A percentile compares a stretch with the other conserved stretches of the same genome.
These are phyloP conservation scores for Hyphopichia homilentoma DNA, from an alignment of 805 yeast genomes.

Conservation along the genomic window DNA sequence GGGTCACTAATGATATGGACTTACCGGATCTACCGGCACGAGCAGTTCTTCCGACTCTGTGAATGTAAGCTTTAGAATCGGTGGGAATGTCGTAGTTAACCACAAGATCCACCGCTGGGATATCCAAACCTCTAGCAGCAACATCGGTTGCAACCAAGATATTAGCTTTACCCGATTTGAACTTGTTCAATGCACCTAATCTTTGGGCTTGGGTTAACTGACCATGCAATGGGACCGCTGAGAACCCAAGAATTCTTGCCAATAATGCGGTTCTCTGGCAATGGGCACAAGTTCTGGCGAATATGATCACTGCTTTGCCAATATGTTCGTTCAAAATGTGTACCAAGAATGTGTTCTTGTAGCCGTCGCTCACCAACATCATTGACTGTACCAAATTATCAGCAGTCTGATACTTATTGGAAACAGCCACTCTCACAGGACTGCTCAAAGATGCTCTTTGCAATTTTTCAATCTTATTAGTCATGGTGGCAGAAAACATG, in stretches of 20 bases:
- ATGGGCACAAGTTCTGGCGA: slow-evolving; percentile 93
- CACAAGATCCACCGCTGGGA: slow-evolving; percentile 75
- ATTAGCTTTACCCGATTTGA: slow-evolving; percentile 66
- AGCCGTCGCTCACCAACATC: slow-evolving; percentile 89
- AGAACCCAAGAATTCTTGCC: slow-evolving; percentile 76
- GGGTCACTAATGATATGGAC: slow-evolving; percentile 85
- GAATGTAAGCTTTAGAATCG: slow-evolving; percentile 80
- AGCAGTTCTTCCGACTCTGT: slow-evolving; percentile 93
- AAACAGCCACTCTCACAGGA: slow-evolving; percentile 90
- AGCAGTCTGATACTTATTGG: slow-evolving; percentile 86
- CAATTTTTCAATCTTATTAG: slow-evolving; percentile 88
- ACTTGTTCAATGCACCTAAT: slow-evolving; percentile 75
- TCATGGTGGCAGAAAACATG: slow-evolving; percentile 95
- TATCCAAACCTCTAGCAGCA: slow-evolving; percentile 87
- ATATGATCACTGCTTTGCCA: slow-evolving; percentile 86
- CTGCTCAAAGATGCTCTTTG: slow-evolving; percentile 87
- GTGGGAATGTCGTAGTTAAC: slow-evolving; percentile 79
- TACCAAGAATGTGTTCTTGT: slow-evolving; percentile 83
- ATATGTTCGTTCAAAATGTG: slow-evolving; percentile 75
- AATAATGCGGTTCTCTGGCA: slow-evolving; percentile 86
- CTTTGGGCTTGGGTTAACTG: slow-evolving; percentile 83
- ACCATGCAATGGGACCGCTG: slow-evolving; percentile 92
- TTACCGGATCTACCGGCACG: slow-evolving; percentile 90
- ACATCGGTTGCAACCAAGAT: slow-evolving; percentile 81
- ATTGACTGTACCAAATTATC: slow-evolving; percentile 87